These are phyloP conservation scores for Vigna hirtella DNA, from an alignment of 306 rosid genomes.

Conservation along the genomic window DNA sequence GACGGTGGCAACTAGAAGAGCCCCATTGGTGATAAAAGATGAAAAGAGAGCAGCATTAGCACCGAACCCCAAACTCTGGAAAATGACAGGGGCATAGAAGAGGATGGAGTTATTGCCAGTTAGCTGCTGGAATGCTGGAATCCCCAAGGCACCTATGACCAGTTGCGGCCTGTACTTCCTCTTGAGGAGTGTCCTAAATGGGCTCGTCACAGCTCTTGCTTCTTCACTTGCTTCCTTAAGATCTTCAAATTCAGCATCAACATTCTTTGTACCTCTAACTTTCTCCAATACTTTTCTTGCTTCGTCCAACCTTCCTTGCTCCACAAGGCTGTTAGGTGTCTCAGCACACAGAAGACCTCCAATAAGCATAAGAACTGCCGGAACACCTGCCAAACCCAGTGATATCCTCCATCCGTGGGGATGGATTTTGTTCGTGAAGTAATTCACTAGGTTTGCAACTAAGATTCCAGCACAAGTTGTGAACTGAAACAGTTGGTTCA, in stretches of 20 bases:
- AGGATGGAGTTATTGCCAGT: conserved; percentile 97
- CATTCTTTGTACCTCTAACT: conserved; percentile 83
- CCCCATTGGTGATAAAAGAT: conserved; percentile 80
- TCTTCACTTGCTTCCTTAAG: conserved; percentile 82
- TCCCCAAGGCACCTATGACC: conserved; percentile 91
- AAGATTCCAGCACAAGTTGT: conserved; percentile 87
- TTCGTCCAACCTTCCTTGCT: conserved; percentile 77
- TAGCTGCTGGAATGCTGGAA: conserved; percentile 95
- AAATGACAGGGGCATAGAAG: conserved; percentile 97
- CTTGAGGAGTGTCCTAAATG: conserved; percentile 71
- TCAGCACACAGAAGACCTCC: conserved; percentile 93
- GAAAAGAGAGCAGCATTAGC: conserved; percentile 80
- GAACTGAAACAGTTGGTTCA: conserved; percentile 93
- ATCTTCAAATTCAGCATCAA: conserved; percentile 90
- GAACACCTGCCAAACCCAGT: conserved; percentile 86
- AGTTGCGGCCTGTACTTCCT: conserved; percentile 87
- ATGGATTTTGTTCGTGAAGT: conserved; percentile 75
- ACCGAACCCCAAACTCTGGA: conserved; percentile 95
- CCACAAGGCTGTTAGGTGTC: conserved; percentile 97
- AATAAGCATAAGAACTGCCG: conserved; percentile 80
- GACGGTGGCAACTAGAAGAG: conserved; percentile 79
- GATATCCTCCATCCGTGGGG: conserved; percentile 96
- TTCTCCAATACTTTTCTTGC: conserved; percentile 77
- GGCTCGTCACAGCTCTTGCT: conserved; percentile 67
- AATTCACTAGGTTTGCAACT: conserved; percentile 76